A percentile compares a stretch with the other conserved stretches of the same genome.
phyloP scores from a whole-genome alignment of 2,329 filamentous ascomycete genomes.

The Phialemoniopsis sp. region DNA sequence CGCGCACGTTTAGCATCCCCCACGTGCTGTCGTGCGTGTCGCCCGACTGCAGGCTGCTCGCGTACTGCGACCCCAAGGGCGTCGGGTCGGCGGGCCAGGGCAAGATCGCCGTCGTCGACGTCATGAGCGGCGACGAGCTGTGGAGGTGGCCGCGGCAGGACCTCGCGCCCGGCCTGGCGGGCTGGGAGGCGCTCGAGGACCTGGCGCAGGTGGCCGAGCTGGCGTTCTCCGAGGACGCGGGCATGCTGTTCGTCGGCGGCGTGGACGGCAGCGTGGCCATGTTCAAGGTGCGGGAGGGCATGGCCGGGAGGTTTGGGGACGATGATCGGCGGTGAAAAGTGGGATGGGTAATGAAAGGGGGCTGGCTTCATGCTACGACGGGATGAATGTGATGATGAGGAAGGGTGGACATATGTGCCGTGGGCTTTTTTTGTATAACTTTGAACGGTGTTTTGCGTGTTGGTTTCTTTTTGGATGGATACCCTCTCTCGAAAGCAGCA shows the following conservation, averaged over 20 bases:
- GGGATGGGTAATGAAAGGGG: too few species aligned
- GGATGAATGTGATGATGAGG: too few species aligned
- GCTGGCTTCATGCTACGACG: too few species aligned
- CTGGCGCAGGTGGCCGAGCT: conserved; percentile 29
- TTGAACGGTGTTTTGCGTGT: too few species aligned
- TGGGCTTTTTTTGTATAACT: too few species aligned
- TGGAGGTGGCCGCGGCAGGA: conserved; percentile 32
- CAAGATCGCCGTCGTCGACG: conserved; percentile 29
- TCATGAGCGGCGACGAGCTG: conserved; percentile 26
- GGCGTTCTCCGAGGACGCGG: conserved; percentile 30
- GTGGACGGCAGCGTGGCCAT: conserved; percentile 25
- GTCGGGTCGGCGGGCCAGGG: conserved; percentile 24
- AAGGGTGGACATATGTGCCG: too few species aligned
- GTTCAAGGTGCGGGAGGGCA: conserved; percentile 25
- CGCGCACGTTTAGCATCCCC: conserved; percentile 30
- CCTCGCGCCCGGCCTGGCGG: conserved; percentile 13
- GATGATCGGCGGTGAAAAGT: too few species aligned
- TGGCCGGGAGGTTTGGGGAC: too few species aligned
- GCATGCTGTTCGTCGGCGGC: conserved; percentile 28
- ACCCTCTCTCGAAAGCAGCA: too few species aligned
- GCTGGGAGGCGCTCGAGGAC: conserved; percentile 25
- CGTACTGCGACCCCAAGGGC: conserved; percentile 30
- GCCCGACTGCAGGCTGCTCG: conserved; percentile 33
- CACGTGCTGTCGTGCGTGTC: conserved; percentile 31
- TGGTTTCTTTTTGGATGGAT: too few species aligned